These are phyloP conservation scores for Populus pruinosa DNA, from an alignment of 345 rosid genomes.

Conservation along the genomic window DNA sequence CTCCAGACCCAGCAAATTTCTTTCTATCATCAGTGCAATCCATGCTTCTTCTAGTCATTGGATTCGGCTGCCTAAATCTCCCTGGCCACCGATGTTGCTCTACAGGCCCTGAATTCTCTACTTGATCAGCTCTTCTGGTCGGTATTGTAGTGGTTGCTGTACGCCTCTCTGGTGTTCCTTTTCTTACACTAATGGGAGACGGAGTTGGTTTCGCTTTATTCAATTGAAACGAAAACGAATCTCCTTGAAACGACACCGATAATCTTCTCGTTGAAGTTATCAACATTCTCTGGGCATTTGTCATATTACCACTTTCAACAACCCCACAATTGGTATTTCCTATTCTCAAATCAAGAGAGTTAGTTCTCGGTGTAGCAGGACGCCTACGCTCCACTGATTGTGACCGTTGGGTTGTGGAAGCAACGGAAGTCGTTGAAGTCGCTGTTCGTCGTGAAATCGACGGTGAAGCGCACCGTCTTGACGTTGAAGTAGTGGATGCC, in stretches of 20 bases:
- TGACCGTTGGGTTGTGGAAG: slow-evolving; percentile 48
- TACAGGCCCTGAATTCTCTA: slow-evolving; percentile 53
- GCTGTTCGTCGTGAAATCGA: slow-evolving; percentile 39
- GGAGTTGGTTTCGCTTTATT: slow-evolving; percentile 64
- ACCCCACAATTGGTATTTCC: slow-evolving; percentile 10
- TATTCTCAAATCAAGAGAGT: slow-evolving; percentile 36
- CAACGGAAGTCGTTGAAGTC: slow-evolving; percentile 27
- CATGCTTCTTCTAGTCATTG: slow-evolving; percentile 66
- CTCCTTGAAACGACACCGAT: slow-evolving; percentile 80
- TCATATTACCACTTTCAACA: slow-evolving; percentile 29
- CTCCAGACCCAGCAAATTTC: slow-evolving; percentile 46
- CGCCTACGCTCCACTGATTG: slow-evolving; percentile 73
- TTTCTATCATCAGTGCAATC: slow-evolving; percentile 52
- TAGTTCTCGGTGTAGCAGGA: slow-evolving; percentile 47
- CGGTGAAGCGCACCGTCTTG: slow-evolving; percentile 64
- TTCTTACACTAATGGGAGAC: slow-evolving; percentile 45
- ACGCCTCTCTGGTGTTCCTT: slow-evolving; percentile 77
- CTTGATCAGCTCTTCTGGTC: slow-evolving; percentile 45
- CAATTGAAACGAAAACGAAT: slow-evolving; percentile 63
- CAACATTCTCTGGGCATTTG: slow-evolving; percentile 62
- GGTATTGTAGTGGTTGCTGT: slow-evolving; percentile 38
- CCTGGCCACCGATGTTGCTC: slow-evolving; percentile 79
- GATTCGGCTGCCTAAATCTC: slow-evolving; percentile 46
- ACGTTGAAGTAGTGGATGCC: slow-evolving; percentile 30
- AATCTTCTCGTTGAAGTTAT: slow-evolving; percentile 69